Conservation (phyloP, 805 yeast species). For the Kodamaea lidongshanica region DNA sequence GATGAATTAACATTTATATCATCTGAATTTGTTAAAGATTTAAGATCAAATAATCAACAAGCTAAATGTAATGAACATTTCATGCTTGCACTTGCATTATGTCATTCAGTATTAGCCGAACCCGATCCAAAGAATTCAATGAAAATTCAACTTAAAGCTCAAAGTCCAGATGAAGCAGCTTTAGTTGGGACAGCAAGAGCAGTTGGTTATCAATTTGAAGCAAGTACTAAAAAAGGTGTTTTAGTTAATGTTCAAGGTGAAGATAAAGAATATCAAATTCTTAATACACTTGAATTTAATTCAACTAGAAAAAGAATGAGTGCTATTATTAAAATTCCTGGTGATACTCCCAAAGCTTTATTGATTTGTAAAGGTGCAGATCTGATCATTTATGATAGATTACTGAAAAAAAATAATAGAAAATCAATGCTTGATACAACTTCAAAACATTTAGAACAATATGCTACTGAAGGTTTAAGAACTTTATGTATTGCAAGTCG, state of each 20-base stretch:
- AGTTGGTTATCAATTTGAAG: constrained; percentile 62
- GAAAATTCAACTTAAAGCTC: constrained; percentile 59
- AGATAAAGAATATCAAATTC: constrained; percentile 61
- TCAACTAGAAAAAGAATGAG: constrained; percentile 87
- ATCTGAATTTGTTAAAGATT: constrained; percentile 56
- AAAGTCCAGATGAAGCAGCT: constrained; percentile 85
- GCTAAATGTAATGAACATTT: constrained; percentile 61
- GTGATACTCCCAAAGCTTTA: constrained; percentile 42
- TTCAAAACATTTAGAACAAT: constrained; percentile 68
- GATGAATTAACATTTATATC: constrained; percentile 69
- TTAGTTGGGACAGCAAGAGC: constrained; percentile 77
- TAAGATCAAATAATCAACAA: constrained; percentile 47
- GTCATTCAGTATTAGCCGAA: constrained; percentile 75
- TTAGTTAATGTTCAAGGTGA: constrained; percentile 65
- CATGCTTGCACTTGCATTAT: constrained; percentile 68
- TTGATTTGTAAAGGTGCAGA: constrained; percentile 84
- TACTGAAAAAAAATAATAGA: constrained; percentile 41
- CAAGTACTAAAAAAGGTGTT: constrained; percentile 62
- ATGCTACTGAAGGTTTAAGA: constrained; percentile 78
- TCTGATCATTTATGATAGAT: constrained; percentile 66
- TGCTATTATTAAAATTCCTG: constrained; percentile 66
- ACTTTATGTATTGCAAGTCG: constrained; percentile 74
- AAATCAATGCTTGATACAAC: constrained; percentile 51
- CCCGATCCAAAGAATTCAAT: constrained; percentile 54
- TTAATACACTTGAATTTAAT: constrained; percentile 70